Percentiles rank a stretch among this genome's conserved stretches.
These are phyloP conservation scores for Lachancea thermotolerans DNA, from an alignment of 805 yeast species.

Conservation along the genomic window DNA sequence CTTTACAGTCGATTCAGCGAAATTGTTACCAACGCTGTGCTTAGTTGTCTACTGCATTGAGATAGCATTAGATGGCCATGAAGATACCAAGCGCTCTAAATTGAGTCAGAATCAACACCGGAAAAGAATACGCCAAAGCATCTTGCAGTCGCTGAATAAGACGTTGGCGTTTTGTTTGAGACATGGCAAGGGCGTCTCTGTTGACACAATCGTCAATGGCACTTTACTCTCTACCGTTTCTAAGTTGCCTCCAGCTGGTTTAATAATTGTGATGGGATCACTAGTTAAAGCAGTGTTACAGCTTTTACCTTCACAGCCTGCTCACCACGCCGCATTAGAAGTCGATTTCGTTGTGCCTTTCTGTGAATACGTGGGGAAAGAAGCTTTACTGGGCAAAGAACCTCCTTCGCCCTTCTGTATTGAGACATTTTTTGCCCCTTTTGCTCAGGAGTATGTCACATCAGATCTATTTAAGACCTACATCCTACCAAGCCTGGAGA, in stretches of 20 bases:
- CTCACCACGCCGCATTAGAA: constrained; percentile 16
- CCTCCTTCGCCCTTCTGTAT: constrained; percentile 38
- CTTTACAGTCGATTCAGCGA: constrained; percentile 30
- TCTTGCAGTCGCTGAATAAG: constrained; percentile 28
- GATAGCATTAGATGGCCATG: constrained; percentile 22
- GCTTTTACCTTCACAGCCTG: constrained; percentile 18
- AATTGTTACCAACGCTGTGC: constrained; percentile 37
- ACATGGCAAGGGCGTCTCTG: constrained; percentile 10
- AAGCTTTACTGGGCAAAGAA: constrained; percentile 40
- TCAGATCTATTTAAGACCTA: constrained; percentile 33
- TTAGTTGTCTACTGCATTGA: constrained; percentile 27
- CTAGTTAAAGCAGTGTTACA: constrained; percentile 29
- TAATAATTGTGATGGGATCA: constrained; percentile 33
- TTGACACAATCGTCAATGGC: neutral
- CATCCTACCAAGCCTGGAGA: constrained; percentile 60
- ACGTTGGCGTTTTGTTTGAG: constrained; percentile 15
- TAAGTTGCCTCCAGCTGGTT: constrained; percentile 31
- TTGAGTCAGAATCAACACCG: constrained; percentile 35
- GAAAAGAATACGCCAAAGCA: constrained; percentile 33
- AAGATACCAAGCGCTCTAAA: constrained; percentile 14
- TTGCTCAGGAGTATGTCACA: constrained; percentile 39
- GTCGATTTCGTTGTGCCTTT: constrained; percentile 16
- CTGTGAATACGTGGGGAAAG: constrained; percentile 31
- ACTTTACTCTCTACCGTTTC: constrained; percentile 4
- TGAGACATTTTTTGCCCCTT: constrained; percentile 37